Evolutionary conservation across 2,329 filamentous ascomycete genomes (phyloP).

Genomic region (Fusarium decemcellulare): DNA sequence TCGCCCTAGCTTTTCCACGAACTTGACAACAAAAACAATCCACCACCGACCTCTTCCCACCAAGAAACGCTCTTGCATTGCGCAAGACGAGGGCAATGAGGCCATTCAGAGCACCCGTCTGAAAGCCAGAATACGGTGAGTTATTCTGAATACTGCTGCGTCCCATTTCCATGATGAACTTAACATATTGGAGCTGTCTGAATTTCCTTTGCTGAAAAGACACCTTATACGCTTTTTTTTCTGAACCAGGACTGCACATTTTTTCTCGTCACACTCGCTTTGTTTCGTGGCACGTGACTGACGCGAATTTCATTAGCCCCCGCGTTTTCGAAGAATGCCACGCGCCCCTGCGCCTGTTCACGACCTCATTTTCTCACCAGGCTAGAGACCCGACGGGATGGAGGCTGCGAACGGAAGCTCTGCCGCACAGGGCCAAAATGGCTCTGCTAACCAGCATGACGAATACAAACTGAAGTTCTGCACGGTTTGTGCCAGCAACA

Average conservation of each 20-base stretch:
- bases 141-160: conserved; percentile 18
- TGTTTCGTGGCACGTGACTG: conserved; percentile 12
- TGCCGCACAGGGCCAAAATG: conserved; percentile 55
- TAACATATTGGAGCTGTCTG: conserved; percentile 85
- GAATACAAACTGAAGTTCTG: conserved; percentile 95
- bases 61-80: conserved; percentile 23
- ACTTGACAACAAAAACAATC: conserved; percentile 28
- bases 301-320: conserved; percentile 3
- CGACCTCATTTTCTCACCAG: conserved; percentile 32
- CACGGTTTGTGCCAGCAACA: conserved; percentile 98
- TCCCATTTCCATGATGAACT: conserved; percentile 59
- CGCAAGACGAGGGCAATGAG: conserved; percentile 11
- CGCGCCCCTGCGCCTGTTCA: conserved; percentile 20
- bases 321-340: conserved; percentile 43
- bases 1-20: conserved; percentile 31
- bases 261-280: conserved; percentile 2
- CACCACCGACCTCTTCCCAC: conserved; percentile 23
- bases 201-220: conserved; percentile 73
- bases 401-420: conserved; percentile 59
- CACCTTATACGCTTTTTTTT: conserved; percentile 70
- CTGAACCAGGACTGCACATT: conserved; percentile 47
- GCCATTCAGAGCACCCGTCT: not conserved
- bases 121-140: conserved; percentile 40
- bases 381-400: conserved; percentile 50
- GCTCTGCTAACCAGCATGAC: conserved; percentile 64